Evolutionary conservation across 2,329 filamentous ascomycete species (phyloP).

Genomic region (Epichloe gansuensis): DNA sequence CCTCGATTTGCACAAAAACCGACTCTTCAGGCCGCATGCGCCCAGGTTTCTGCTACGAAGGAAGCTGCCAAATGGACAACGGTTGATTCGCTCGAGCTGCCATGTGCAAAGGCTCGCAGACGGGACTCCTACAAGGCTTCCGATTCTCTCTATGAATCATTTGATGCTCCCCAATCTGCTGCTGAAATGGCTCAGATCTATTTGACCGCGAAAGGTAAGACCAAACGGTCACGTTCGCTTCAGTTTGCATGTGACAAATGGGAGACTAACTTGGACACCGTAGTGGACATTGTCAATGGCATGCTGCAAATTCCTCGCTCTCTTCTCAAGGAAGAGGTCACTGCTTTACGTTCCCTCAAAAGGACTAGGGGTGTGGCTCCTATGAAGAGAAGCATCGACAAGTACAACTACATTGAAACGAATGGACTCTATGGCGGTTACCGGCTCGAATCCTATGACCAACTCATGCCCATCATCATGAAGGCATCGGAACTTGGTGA

Average conservation of each 20-base stretch:
- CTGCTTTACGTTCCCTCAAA: slow-evolving; percentile 1
- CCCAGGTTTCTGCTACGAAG: not conserved
- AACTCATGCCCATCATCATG: slow-evolving; percentile 14
- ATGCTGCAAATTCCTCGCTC: slow-evolving; percentile 3
- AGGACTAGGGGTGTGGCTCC: slow-evolving; percentile 11
- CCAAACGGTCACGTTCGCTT: not conserved
- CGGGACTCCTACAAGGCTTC: not conserved
- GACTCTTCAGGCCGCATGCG: not conserved
- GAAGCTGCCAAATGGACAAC: slow-evolving; percentile 1
- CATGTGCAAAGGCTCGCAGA: slow-evolving; percentile 5
- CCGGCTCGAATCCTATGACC: slow-evolving; percentile 13
- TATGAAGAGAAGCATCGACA: slow-evolving; percentile 16
- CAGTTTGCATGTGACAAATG: not conserved
- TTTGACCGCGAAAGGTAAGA: slow-evolving; percentile 20
- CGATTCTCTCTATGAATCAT: not conserved
- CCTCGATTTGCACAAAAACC: not conserved
- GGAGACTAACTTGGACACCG: not conserved
- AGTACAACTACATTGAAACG: slow-evolving; percentile 7
- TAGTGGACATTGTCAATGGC: slow-evolving; percentile 16
- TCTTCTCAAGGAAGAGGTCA: slow-evolving; percentile 2
- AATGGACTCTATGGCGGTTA: slow-evolving; percentile 14
- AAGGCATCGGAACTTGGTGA: slow-evolving; percentile 11
- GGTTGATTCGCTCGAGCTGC: slow-evolving; percentile 2
- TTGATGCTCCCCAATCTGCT: slow-evolving; percentile 2
- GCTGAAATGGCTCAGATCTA: slow-evolving; percentile 5